phyloP scores from a whole-genome alignment of 1,139 yeast genomes.

The Yamadazyma spencermartinsiae region DNA sequence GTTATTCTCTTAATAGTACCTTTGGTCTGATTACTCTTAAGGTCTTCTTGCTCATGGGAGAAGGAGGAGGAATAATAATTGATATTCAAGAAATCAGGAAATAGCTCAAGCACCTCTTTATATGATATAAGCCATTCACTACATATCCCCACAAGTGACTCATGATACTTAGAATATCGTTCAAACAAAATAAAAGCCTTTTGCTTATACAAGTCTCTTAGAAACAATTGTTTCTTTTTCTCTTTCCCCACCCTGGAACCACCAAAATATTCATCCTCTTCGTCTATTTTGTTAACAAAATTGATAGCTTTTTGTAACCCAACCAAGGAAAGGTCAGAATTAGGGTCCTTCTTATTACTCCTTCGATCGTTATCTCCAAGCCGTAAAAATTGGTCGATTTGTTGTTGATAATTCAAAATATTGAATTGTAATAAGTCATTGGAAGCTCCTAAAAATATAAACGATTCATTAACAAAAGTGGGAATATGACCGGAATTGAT shows the following conservation, averaged over 20 bases:
- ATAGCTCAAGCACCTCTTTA: slow-evolving; percentile 34
- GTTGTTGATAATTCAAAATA: slow-evolving; percentile 35
- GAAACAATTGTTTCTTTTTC: slow-evolving; percentile 31
- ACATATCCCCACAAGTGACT: slow-evolving; percentile 41
- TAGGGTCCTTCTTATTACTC: slow-evolving; percentile 25
- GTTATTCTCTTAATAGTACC: slow-evolving; percentile 31
- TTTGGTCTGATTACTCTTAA: slow-evolving; percentile 13
- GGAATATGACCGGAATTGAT: slow-evolving; percentile 26
- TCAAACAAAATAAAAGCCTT: slow-evolving; percentile 38
- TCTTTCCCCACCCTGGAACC: slow-evolving; percentile 18
- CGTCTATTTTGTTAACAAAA: slow-evolving; percentile 28
- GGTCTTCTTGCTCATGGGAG: slow-evolving; percentile 3
- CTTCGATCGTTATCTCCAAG: slow-evolving; percentile 13
- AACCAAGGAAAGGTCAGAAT: slow-evolving; percentile 29
- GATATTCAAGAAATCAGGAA: slow-evolving; percentile 43
- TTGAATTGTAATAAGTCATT: slow-evolving; percentile 32
- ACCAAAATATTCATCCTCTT: slow-evolving; percentile 25
- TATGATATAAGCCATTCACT: slow-evolving; percentile 45
- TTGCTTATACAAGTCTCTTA: slow-evolving; percentile 34
- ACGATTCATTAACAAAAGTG: slow-evolving; percentile 16
- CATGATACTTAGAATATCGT: slow-evolving; percentile 37
- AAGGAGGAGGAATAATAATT: slow-evolving; percentile 13
- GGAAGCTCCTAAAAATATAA: slow-evolving; percentile 28
- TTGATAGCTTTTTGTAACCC: slow-evolving; percentile 41
- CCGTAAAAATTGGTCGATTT: slow-evolving; percentile 39